Evolutionary conservation across 2,329 filamentous ascomycete genomes (phyloP).

Genomic region (Ceratocystis destructans): DNA sequence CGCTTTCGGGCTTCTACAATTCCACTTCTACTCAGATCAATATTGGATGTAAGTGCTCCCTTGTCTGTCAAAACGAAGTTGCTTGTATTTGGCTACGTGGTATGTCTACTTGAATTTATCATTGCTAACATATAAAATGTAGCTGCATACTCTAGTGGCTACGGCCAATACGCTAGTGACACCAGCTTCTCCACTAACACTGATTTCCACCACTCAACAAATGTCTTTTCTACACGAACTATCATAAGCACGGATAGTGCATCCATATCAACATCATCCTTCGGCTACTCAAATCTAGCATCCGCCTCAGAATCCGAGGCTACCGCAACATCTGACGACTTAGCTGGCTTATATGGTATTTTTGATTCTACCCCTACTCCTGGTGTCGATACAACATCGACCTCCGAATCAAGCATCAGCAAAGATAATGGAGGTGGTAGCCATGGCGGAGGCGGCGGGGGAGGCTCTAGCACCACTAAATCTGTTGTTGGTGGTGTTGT

Average conservation of each 20-base stretch:
- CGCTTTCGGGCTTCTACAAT: slow-evolving; percentile 8
- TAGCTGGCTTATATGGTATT: background rate
- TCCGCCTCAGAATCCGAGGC: slow-evolving; percentile 2
- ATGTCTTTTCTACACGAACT: slow-evolving; percentile 9
- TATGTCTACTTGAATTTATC: background rate
- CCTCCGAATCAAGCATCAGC: background rate
- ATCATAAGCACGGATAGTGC: background rate
- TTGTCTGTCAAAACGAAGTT: background rate
- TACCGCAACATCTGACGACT: background rate
- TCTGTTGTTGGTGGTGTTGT: slow-evolving; percentile 42
- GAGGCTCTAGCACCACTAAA: slow-evolving; percentile 19
- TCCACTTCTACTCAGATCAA: background rate
- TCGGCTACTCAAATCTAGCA: background rate
- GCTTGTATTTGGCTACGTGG: background rate
- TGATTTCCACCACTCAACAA: slow-evolving; percentile 5
- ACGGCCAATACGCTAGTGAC: background rate
- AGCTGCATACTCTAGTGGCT: background rate
- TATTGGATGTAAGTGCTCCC: slow-evolving; percentile 11
- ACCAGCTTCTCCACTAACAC: background rate
- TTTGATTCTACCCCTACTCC: slow-evolving; percentile 20
- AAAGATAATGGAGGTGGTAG: background rate
- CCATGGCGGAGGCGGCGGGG: background rate
- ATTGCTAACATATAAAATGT: background rate
- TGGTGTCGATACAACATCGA: slow-evolving; percentile 20
- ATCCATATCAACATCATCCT: background rate